A percentile compares a stretch with the other conserved stretches of the same genome.
These are phyloP conservation scores for Closterium sp. DNA, from an alignment of 139 green algal genomes.

Conservation along the genomic window DNA sequence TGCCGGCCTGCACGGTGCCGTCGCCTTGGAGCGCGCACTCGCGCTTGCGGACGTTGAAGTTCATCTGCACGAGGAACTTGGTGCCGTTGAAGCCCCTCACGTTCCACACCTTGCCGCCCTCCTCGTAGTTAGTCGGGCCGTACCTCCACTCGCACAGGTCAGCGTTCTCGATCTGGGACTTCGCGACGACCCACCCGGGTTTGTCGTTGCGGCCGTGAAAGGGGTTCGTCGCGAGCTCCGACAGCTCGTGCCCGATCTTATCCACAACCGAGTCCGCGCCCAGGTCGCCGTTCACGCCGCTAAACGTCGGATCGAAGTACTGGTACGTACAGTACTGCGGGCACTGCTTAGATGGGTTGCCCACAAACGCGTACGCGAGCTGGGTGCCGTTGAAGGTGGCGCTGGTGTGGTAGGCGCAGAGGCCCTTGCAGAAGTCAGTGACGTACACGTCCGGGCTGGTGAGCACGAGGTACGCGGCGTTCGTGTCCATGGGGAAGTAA, in stretches of 20 bases:
- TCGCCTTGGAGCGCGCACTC: constrained; percentile 1
- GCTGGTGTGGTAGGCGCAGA: constrained; percentile 14
- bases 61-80: constrained; percentile 19
- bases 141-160: constrained; percentile 26
- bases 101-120: background rate
- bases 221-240: constrained; percentile 12
- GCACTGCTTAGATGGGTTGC: constrained; percentile 14
- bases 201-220: constrained; percentile 6
- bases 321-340: constrained; percentile 1
- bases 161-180: constrained; percentile 15
- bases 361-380: constrained; percentile 14
- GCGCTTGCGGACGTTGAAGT: background rate
- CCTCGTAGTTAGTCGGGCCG: background rate
- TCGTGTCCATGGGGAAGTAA: constrained; percentile 4
- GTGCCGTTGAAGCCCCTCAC: background rate
- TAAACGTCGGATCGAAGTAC: background rate
- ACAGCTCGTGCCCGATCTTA: constrained; percentile 16
- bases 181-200: background rate
- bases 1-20: background rate
- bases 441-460: constrained; percentile 12
- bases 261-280: constrained; percentile 5
- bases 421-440: constrained; percentile 4
- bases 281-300: background rate
- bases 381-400: constrained; percentile 13
- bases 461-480: constrained; percentile 13